Percentiles rank a stretch among this genome's conserved stretches.
phyloP scores from a whole-genome alignment of 345 rosid species.

The Microthlaspi erraticum region DNA sequence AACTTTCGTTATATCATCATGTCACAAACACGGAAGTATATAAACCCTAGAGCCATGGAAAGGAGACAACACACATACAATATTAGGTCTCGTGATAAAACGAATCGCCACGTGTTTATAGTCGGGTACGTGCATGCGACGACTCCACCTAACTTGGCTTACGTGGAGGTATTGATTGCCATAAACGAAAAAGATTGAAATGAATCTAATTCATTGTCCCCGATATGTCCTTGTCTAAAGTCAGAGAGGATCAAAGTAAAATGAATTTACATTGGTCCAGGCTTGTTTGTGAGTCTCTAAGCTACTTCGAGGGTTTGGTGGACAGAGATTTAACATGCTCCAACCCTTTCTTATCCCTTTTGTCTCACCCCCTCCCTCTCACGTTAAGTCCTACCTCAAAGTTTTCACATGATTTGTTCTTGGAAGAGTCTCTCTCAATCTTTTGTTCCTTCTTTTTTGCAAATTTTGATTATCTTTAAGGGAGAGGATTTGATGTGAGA shows the following conservation, averaged over 20 bases:
- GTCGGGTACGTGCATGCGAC: constrained; percentile 34
- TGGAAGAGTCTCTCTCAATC: constrained; percentile 36
- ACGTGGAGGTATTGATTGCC: constrained; percentile 41
- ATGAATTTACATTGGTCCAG: constrained; percentile 38
- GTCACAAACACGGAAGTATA: constrained; percentile 35
- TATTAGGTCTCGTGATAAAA: constrained; percentile 20
- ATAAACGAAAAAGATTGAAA: constrained; percentile 35
- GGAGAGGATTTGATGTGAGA: constrained; percentile 13
- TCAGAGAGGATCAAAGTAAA: constrained; percentile 29
- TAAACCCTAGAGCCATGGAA: constrained; percentile 22
- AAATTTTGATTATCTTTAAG: not conserved
- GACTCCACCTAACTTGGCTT: constrained; percentile 32
- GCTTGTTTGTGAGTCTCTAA: constrained; percentile 28
- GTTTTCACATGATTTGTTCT: constrained; percentile 44
- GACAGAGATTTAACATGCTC: constrained; percentile 42
- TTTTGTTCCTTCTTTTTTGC: not conserved
- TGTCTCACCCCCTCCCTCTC: constrained; percentile 32
- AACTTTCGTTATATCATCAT: constrained; percentile 4
- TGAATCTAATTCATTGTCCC: constrained; percentile 37
- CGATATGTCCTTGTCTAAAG: constrained; percentile 41
- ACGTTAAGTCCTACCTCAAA: constrained; percentile 14
- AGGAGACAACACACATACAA: constrained; percentile 34
- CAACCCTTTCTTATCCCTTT: constrained; percentile 45
- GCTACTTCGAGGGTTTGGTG: constrained; percentile 21
- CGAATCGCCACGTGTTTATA: constrained; percentile 18